A percentile compares a stretch with the other conserved stretches of the same genome.
Conservation (phyloP, 257 asterid genomes). For the Leonotis leonurus region DNA sequence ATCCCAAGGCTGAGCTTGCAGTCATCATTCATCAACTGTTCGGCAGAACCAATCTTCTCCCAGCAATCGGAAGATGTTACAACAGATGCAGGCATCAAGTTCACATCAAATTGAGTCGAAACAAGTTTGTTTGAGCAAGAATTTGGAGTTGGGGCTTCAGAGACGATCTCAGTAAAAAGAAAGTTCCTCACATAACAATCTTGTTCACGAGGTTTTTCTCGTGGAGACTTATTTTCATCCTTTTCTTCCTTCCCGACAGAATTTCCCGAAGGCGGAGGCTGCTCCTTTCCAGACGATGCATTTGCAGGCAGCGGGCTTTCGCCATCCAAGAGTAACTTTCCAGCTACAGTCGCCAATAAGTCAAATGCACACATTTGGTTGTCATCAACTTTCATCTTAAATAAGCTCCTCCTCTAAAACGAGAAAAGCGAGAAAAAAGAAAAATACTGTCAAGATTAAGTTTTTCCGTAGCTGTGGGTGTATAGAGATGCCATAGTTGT, state of each 20-base stretch:
- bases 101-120: constrained; percentile 36
- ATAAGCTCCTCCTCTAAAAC: constrained; percentile 57
- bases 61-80: constrained; percentile 65
- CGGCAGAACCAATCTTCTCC: constrained; percentile 49
- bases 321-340: constrained; percentile 59
- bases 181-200: constrained; percentile 48
- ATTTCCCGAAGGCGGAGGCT: constrained; percentile 29
- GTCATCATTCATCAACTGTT: constrained; percentile 42
- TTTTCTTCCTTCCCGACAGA: constrained; percentile 26
- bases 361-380: constrained; percentile 73
- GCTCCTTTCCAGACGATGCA: constrained; percentile 35
- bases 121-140: constrained; percentile 28
- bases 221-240: constrained; percentile 32
- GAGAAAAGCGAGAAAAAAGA: too few species aligned
- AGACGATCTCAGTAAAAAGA: constrained; percentile 60
- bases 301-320: constrained; percentile 35
- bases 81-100: constrained; percentile 59
- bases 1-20: constrained; percentile 57
- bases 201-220: constrained; percentile 29
- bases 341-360: constrained; percentile 83
- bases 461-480: not conserved
- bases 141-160: constrained; percentile 46
- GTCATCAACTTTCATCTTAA: constrained; percentile 46
- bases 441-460: constrained; percentile 7
- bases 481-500: constrained; percentile 3